These are phyloP conservation scores for Saccharomyces eubayanus DNA, from an alignment of 805 yeast species.

Conservation along the genomic window DNA sequence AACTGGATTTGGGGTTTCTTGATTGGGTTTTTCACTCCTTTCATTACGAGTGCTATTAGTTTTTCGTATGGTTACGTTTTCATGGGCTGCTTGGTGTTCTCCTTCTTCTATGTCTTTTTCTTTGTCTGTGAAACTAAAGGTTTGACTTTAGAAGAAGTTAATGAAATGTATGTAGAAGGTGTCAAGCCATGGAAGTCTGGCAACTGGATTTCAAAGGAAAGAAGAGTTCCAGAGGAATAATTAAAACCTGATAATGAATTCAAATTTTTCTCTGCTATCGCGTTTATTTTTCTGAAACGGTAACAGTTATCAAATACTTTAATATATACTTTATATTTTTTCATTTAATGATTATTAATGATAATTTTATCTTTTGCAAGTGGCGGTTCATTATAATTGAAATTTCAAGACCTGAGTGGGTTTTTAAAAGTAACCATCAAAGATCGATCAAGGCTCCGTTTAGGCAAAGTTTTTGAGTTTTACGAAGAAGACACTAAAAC, in stretches of 20 bases:
- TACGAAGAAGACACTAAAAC: too few species aligned
- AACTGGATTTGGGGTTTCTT: slow-evolving; percentile 64
- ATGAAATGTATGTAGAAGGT: slow-evolving; percentile 43
- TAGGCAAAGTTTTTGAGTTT: too few species aligned
- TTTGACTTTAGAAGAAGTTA: slow-evolving; percentile 71
- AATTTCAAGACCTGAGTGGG: too few species aligned
- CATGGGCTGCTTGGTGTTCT: slow-evolving; percentile 46
- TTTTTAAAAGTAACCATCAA: too few species aligned
- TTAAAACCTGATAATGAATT: not conserved
- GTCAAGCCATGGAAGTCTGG: slow-evolving; percentile 39
- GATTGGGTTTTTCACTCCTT: slow-evolving; percentile 64
- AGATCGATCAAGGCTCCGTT: too few species aligned
- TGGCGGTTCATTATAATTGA: not conserved
- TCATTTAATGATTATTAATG: not conserved
- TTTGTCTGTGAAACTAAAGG: slow-evolving; percentile 72
- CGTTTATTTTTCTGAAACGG: not conserved
- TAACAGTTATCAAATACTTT: not conserved
- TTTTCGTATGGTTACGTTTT: slow-evolving; percentile 61
- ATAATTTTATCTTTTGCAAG: not conserved
- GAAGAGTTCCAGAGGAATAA: slow-evolving; percentile 1
- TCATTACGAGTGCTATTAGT: slow-evolving; percentile 53
- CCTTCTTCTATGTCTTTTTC: slow-evolving; percentile 59
- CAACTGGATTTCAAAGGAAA: slow-evolving; percentile 39
- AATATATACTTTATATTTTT: not conserved
- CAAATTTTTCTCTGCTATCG: not conserved